Percentiles rank a stretch among this genome's conserved stretches.
Conservation (phyloP, 352 stramenopile genomes). For the Plasmopara muralis region DNA sequence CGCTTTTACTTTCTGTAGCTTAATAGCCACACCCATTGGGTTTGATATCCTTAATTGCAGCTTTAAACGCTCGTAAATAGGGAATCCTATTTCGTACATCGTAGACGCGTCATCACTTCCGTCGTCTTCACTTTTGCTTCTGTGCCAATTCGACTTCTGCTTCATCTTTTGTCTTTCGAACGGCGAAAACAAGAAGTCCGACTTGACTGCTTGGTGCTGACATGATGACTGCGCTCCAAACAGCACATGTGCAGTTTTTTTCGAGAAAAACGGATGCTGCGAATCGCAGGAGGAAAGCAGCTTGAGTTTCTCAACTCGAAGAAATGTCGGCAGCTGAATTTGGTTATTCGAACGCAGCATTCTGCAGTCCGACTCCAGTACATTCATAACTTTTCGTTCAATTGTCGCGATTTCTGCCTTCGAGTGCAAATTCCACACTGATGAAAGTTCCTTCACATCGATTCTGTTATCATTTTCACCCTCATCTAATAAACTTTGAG, state of each 20-base stretch:
- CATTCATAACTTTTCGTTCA: slow-evolving; percentile 36
- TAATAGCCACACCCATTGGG: slow-evolving; percentile 50
- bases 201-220: slow-evolving; percentile 19
- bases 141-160: slow-evolving; percentile 7
- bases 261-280: slow-evolving; percentile 36
- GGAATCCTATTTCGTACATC: slow-evolving; percentile 40
- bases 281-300: slow-evolving; percentile 29
- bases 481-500: not conserved
- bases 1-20: slow-evolving; percentile 50
- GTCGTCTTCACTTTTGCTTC: slow-evolving; percentile 8
- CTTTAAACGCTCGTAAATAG: slow-evolving; percentile 49
- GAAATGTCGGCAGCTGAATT: slow-evolving; percentile 44
- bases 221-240: slow-evolving; percentile 23
- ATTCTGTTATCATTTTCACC: slow-evolving; percentile 11
- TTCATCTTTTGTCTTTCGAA: slow-evolving; percentile 45
- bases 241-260: slow-evolving; percentile 25
- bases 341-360: slow-evolving; percentile 48
- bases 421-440: slow-evolving; percentile 59
- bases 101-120: slow-evolving; percentile 10
- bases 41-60: slow-evolving; percentile 61
- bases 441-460: slow-evolving; percentile 1
- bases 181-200: slow-evolving; percentile 55
- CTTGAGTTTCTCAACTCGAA: slow-evolving; percentile 48
- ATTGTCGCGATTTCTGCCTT: slow-evolving; percentile 50
- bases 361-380: slow-evolving; percentile 54